These are phyloP conservation scores for Suhomyces atakaporum DNA, from an alignment of 1,139 yeast genomes.

Conservation along the genomic window DNA sequence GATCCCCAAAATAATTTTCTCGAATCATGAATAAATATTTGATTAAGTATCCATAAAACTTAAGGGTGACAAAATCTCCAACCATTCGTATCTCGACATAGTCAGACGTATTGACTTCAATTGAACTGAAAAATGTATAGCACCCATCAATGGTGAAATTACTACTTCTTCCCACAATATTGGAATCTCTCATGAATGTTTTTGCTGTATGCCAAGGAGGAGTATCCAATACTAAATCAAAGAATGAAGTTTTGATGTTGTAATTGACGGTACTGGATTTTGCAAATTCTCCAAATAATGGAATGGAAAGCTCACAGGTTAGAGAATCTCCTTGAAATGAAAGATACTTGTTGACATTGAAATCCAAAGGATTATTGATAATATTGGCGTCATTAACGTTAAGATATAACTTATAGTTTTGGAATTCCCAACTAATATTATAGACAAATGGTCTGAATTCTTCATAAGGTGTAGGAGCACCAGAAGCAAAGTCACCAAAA, in stretches of 20 bases:
- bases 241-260: constrained; percentile 55
- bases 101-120: constrained; percentile 69
- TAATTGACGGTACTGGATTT: constrained; percentile 59
- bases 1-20: constrained; percentile 90
- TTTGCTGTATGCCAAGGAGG: constrained; percentile 92
- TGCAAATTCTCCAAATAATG: constrained; percentile 61
- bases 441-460: constrained; percentile 72
- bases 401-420: constrained; percentile 60
- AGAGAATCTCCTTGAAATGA: constrained; percentile 71
- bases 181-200: constrained; percentile 63
- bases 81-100: constrained; percentile 63
- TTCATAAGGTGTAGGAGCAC: constrained; percentile 73
- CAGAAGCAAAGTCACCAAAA: constrained; percentile 74
- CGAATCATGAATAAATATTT: constrained; percentile 75
- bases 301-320: constrained; percentile 51
- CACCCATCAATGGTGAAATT: constrained; percentile 65
- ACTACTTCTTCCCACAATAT: constrained; percentile 63
- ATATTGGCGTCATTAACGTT: constrained; percentile 88
- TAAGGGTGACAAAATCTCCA: constrained; percentile 67
- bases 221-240: constrained; percentile 65
- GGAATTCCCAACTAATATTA: constrained; percentile 57
- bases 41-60: constrained; percentile 77
- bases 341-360: constrained; percentile 73
- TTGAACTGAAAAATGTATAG: constrained; percentile 59
- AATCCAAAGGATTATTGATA: constrained; percentile 84